These are phyloP conservation scores for Collybia sp. DNA, from an alignment of 768 basidiomycete genomes.

Conservation along the genomic window DNA sequence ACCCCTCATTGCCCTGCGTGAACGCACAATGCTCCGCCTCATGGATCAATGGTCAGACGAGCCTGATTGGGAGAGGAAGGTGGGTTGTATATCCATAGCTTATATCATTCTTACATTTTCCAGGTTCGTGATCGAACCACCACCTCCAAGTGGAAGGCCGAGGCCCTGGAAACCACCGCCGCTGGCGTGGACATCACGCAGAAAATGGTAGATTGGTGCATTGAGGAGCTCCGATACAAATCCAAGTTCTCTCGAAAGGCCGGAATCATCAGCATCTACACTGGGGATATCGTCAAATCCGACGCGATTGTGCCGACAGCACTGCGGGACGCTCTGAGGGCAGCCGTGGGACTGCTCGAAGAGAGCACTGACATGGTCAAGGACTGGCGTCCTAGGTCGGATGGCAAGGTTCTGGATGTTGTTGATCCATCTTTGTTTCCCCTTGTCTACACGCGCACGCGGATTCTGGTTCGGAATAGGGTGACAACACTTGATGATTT, in stretches of 20 bases:
- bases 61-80: constrained; percentile 13
- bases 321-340: constrained; percentile 10
- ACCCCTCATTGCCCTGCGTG: constrained; percentile 9
- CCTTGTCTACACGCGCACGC: constrained; percentile 30
- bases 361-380: constrained; percentile 22
- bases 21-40: constrained; percentile 12
- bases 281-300: constrained; percentile 11
- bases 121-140: constrained; percentile 13
- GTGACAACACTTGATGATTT: constrained; percentile 16
- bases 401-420: constrained; percentile 34
- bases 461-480: constrained; percentile 13
- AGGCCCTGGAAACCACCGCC: constrained; percentile 1
- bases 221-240: constrained; percentile 14
- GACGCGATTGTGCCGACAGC: constrained; percentile 17
- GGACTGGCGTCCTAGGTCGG: constrained; percentile 39
- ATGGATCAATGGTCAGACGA: constrained; percentile 17
- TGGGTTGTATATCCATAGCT: neutral
- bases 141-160: constrained; percentile 12
- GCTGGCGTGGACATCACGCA: constrained; percentile 1
- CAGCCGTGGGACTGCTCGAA: constrained; percentile 21
- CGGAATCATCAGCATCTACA: constrained; percentile 8
- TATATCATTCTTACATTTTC: neutral
- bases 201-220: constrained; percentile 14
- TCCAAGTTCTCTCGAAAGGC: constrained; percentile 6
- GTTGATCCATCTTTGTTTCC: constrained; percentile 9